Evolutionary conservation across 148 eudicot species (phyloP).

Genomic region (Camellia sinensis): DNA sequence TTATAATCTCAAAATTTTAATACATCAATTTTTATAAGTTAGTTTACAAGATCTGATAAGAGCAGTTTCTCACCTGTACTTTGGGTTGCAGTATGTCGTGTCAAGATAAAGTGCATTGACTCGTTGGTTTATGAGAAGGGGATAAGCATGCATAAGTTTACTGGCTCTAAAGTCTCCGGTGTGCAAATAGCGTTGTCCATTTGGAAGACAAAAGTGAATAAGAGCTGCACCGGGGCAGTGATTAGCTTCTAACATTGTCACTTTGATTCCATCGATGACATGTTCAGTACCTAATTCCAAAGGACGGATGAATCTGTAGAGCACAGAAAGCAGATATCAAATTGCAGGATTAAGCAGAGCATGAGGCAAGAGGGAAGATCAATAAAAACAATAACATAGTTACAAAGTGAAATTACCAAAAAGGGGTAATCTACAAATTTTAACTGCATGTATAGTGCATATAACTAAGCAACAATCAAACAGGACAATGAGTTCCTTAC

Average conservation of each 20-base stretch:
- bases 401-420: neutral
- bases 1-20: neutral
- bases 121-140: slow-evolving; percentile 39
- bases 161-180: slow-evolving; percentile 75
- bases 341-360: neutral
- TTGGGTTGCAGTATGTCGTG: slow-evolving; percentile 70
- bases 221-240: slow-evolving; percentile 78
- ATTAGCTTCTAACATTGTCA: slow-evolving; percentile 65
- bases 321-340: neutral
- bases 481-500: slow-evolving; percentile 32
- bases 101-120: slow-evolving; percentile 58
- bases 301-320: slow-evolving; percentile 36
- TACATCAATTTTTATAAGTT: neutral
- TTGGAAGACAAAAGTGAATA: slow-evolving; percentile 51
- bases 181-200: slow-evolving; percentile 47
- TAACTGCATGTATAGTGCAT: neutral
- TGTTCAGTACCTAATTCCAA: slow-evolving; percentile 54
- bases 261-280: slow-evolving; percentile 46
- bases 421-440: neutral
- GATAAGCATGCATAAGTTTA: slow-evolving; percentile 54
- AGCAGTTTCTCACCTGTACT: slow-evolving; percentile 42
- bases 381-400: neutral
- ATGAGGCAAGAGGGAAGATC: neutral
- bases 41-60: neutral
- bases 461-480: neutral